phyloP scores from a whole-genome alignment of 2,329 filamentous ascomycete genomes.

The Verticillium nubilum region DNA sequence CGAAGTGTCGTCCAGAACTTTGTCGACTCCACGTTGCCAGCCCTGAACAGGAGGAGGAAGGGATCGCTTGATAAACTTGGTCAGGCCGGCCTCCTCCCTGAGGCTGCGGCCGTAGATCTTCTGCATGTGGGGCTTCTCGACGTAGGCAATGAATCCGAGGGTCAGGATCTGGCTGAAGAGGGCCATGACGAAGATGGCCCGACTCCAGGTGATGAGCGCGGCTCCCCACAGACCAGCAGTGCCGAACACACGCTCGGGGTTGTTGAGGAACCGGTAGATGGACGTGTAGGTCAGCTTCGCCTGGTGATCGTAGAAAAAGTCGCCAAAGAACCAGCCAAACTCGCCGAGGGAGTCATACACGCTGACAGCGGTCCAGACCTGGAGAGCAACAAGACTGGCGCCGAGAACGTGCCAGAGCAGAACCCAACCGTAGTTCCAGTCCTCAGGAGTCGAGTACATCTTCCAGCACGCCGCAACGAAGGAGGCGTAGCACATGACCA shows the following conservation, averaged over 20 bases:
- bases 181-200: slow-evolving; percentile 79
- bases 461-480: slow-evolving; percentile 94
- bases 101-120: slow-evolving; percentile 88
- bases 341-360: slow-evolving; percentile 95
- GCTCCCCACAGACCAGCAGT: slow-evolving; percentile 94
- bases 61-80: slow-evolving; percentile 83
- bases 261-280: slow-evolving; percentile 97
- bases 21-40: slow-evolving; percentile 82
- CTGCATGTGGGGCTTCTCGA: slow-evolving; percentile 97
- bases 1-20: slow-evolving; percentile 76
- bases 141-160: slow-evolving; percentile 81
- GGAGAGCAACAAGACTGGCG: slow-evolving; percentile 71
- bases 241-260: slow-evolving; percentile 89
- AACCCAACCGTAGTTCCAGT: slow-evolving; percentile 84
- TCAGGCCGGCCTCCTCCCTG: slow-evolving; percentile 81
- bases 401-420: slow-evolving; percentile 85
- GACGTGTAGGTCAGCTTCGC: slow-evolving; percentile 91
- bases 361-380: slow-evolving; percentile 87
- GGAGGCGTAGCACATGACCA: slow-evolving; percentile 81
- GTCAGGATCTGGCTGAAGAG: slow-evolving; percentile 80
- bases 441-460: slow-evolving; percentile 80
- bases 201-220: slow-evolving; percentile 87
- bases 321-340: slow-evolving; percentile 98
- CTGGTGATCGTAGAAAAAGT: slow-evolving; percentile 93
- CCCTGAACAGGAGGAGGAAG: slow-evolving; percentile 78